phyloP scores from a whole-genome alignment of 2,329 filamentous ascomycete genomes.

The Verticillium isaacii region DNA sequence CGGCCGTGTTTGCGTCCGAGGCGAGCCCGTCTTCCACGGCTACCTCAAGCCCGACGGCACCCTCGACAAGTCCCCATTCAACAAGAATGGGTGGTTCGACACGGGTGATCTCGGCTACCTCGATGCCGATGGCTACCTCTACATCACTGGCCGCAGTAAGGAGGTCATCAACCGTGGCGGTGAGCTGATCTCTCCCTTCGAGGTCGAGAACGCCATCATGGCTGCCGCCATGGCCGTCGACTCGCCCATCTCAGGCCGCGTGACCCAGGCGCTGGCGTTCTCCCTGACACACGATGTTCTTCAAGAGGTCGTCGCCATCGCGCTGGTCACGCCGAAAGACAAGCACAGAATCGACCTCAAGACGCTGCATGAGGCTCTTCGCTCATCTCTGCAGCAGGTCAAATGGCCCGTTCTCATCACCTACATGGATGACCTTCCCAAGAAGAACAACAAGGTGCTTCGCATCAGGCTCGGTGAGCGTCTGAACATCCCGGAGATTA shows the following conservation, averaged over 20 bases:
- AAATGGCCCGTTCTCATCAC: conserved; percentile 48
- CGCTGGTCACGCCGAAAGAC: conserved; percentile 41
- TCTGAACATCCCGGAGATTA: conserved; percentile 36
- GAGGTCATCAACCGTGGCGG: conserved; percentile 55
- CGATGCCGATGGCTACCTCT: conserved; percentile 45
- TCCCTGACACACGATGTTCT: conserved; percentile 47
- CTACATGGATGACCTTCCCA: conserved; percentile 52
- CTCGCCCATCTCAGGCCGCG: conserved; percentile 38
- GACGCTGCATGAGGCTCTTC: conserved; percentile 40
- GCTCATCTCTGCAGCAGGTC: conserved; percentile 41
- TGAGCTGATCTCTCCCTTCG: conserved; percentile 55
- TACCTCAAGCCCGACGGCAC: conserved; percentile 39
- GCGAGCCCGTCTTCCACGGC: conserved; percentile 45
- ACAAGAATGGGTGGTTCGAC: conserved; percentile 45
- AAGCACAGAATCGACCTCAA: conserved; percentile 41
- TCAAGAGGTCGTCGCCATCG: conserved; percentile 51
- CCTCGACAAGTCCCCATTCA: conserved; percentile 41
- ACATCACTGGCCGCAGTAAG: conserved; percentile 50
- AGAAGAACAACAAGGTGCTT: conserved; percentile 53
- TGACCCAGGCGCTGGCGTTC: conserved; percentile 47
- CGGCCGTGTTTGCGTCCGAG: conserved; percentile 45
- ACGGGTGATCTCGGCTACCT: conserved; percentile 51
- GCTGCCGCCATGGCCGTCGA: conserved; percentile 34
- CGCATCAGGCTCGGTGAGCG: conserved; percentile 47
- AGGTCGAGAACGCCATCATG: conserved; percentile 53